These are phyloP conservation scores for Stenogyne calaminthoides DNA, from an alignment of 305 asterid genomes.

Conservation along the genomic window DNA sequence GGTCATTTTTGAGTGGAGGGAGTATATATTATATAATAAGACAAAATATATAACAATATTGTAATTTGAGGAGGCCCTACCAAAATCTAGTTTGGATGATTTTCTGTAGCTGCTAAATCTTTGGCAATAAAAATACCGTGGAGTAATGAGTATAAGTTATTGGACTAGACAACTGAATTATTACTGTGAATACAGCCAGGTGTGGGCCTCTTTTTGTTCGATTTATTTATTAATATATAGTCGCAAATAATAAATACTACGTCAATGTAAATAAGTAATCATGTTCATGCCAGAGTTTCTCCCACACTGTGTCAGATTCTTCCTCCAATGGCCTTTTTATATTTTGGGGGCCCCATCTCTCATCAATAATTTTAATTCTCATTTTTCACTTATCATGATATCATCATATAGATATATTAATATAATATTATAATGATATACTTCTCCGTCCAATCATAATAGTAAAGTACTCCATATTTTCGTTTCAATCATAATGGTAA, in stretches of 20 bases:
- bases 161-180: conserved; percentile 17
- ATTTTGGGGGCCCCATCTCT: not conserved
- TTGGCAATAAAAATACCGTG: conserved; percentile 8
- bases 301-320: not conserved
- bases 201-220: not conserved
- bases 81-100: no score
- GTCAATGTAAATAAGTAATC: not conserved
- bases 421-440: no score
- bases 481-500: no score
- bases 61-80: no score
- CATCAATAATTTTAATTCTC: no score
- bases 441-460: no score
- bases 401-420: no score
- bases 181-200: conserved; percentile 3
- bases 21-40: no score
- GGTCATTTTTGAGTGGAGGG: no score
- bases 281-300: not conserved
- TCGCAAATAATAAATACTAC: not conserved
- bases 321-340: not conserved
- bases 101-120: not conserved
- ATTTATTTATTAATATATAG: not conserved
- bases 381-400: no score
- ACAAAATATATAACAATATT: no score
- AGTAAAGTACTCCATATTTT: no score
- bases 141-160: conserved; percentile 18